These are phyloP conservation scores for Begonia loranthoides DNA, from an alignment of 306 rosid genomes.

Conservation along the genomic window DNA sequence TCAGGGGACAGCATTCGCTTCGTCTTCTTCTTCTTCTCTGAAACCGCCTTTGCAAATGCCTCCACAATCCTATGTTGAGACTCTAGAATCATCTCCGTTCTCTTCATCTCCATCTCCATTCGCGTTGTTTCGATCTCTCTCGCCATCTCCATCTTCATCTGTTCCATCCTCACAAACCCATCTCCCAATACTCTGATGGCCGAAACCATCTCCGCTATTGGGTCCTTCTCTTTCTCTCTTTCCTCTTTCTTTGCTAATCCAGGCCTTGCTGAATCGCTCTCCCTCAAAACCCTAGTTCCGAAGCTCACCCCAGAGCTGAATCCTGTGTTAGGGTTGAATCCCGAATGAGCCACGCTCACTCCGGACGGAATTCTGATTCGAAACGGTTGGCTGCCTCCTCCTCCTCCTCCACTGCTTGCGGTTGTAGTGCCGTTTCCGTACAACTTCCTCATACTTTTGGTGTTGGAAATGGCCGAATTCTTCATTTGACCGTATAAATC, in stretches of 20 bases:
- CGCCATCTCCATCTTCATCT: slow-evolving; percentile 97
- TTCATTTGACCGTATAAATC: slow-evolving; percentile 48
- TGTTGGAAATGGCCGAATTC: slow-evolving; percentile 34
- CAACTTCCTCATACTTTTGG: slow-evolving; percentile 42
- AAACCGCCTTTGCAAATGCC: slow-evolving; percentile 73
- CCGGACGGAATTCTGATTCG: slow-evolving; percentile 76
- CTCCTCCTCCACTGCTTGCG: neutral
- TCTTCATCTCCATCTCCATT: slow-evolving; percentile 97
- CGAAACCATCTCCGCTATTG: slow-evolving; percentile 52
- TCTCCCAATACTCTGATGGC: slow-evolving; percentile 81
- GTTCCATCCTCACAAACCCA: slow-evolving; percentile 87
- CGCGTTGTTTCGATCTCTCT: slow-evolving; percentile 76
- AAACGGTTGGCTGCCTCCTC: slow-evolving; percentile 30
- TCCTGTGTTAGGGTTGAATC: slow-evolving; percentile 23
- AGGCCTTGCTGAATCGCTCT: slow-evolving; percentile 18
- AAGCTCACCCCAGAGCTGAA: slow-evolving; percentile 19
- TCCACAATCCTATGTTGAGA: slow-evolving; percentile 84
- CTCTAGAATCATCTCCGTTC: slow-evolving; percentile 87
- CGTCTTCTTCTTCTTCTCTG: slow-evolving; percentile 59
- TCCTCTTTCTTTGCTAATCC: slow-evolving; percentile 31
- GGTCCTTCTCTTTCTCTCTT: slow-evolving; percentile 38
- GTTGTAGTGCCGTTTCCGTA: slow-evolving; percentile 36
- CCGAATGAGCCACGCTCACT: slow-evolving; percentile 57
- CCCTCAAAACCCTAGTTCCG: slow-evolving; percentile 42
- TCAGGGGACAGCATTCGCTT: slow-evolving; percentile 49